phyloP scores from a whole-genome alignment of 2,329 filamentous ascomycete species.

The Coleophoma crateriformis region DNA sequence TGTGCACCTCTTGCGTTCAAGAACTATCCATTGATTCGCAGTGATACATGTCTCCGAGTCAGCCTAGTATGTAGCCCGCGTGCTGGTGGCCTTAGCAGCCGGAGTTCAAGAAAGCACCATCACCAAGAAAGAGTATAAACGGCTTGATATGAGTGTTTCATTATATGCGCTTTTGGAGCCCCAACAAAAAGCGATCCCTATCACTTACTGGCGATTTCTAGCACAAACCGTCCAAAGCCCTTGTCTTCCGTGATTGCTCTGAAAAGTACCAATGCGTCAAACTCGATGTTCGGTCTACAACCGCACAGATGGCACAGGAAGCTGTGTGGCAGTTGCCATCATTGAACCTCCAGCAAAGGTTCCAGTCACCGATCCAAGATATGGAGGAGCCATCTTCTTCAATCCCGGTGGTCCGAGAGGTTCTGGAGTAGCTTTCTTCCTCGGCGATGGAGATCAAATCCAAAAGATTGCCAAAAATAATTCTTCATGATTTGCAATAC shows the following conservation, averaged over 20 bases:
- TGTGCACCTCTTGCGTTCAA: too few species aligned
- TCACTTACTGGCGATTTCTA: conserved; percentile 2
- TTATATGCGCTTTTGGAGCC: too few species aligned
- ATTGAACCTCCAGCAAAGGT: conserved; percentile 32
- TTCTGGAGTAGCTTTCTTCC: conserved; percentile 27
- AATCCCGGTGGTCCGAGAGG: conserved; percentile 35
- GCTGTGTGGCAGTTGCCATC: conserved; percentile 30
- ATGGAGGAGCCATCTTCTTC: conserved; percentile 31
- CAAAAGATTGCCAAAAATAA: conserved; percentile 23
- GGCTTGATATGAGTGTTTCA: too few species aligned
- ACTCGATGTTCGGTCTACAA: conserved; percentile 34
- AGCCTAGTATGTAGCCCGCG: too few species aligned
- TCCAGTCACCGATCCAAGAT: conserved; percentile 26
- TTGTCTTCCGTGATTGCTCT: conserved; percentile 29
- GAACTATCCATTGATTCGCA: too few species aligned
- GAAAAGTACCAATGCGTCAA: conserved; percentile 31
- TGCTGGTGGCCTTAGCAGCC: too few species aligned
- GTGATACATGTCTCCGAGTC: too few species aligned
- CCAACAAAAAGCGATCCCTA: too few species aligned
- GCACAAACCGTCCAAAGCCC: conserved; percentile 5
- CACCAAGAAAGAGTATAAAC: too few species aligned
- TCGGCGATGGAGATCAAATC: conserved; percentile 17
- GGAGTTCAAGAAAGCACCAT: too few species aligned
- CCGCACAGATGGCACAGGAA: conserved; percentile 14
- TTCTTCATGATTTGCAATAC: neutral